Conservation (phyloP, 2,329 filamentous ascomycete genomes). For the Scedosporium apiospermum region DNA sequence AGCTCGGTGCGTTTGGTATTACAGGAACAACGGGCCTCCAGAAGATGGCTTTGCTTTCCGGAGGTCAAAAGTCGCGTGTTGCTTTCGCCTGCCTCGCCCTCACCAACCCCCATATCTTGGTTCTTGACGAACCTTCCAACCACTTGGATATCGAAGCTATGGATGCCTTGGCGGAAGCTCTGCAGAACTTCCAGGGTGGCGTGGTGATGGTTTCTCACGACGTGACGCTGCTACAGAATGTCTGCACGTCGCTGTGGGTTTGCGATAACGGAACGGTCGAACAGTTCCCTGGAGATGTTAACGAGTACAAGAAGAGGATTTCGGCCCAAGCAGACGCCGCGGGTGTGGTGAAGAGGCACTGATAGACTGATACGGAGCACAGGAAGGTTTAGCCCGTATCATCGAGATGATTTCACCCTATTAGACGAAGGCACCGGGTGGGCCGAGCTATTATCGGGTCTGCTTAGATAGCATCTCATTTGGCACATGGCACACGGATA, state of each 20-base stretch:
- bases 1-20: slow-evolving; percentile 81
- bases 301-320: slow-evolving; percentile 97
- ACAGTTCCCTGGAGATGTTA: slow-evolving; percentile 91
- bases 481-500: too few relatives aligned
- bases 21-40: slow-evolving; percentile 95
- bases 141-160: slow-evolving; percentile 98
- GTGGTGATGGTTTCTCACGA: slow-evolving; percentile 99
- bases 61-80: slow-evolving; percentile 96
- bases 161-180: slow-evolving; percentile 81
- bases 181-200: slow-evolving; percentile 82
- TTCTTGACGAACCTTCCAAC: slow-evolving; percentile 97
- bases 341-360: slow-evolving; percentile 69
- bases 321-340: slow-evolving; percentile 77
- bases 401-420: not conserved
- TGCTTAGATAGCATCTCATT: too few relatives aligned
- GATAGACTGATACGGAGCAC: slow-evolving; percentile 26
- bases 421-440: not conserved
- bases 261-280: slow-evolving; percentile 90
- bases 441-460: not conserved
- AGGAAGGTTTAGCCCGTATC: not conserved
- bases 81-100: slow-evolving; percentile 94
- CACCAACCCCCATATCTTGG: slow-evolving; percentile 90
- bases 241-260: slow-evolving; percentile 92
- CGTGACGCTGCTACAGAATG: slow-evolving; percentile 95
- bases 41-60: slow-evolving; percentile 88